Conservation (phyloP, 768 basidiomycete species). For the Chalciporus pseudorubinellus region DNA sequence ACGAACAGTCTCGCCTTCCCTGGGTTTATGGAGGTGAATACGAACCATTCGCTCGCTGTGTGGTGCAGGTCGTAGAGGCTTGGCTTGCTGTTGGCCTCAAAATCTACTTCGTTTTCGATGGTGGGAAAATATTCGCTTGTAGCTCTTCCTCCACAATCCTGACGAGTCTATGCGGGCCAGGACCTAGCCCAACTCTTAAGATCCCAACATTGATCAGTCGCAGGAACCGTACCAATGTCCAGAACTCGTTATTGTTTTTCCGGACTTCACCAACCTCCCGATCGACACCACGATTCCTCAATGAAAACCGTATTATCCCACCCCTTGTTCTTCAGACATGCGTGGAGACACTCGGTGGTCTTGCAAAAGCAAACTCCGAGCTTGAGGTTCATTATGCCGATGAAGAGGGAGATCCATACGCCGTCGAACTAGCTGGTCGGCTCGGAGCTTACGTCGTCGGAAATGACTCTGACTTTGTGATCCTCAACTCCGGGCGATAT, state of each 20-base stretch:
- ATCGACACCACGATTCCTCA: constrained; percentile 61
- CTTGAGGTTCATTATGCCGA: constrained; percentile 71
- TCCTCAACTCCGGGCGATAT: constrained; percentile 75
- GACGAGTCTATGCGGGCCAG: constrained; percentile 36
- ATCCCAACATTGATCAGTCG: constrained; percentile 65
- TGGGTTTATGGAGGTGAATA: constrained; percentile 92
- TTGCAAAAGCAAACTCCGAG: constrained; percentile 34
- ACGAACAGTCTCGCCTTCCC: constrained; percentile 57
- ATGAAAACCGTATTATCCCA: constrained; percentile 72
- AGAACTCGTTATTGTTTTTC: constrained; percentile 72
- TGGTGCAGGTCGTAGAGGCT: constrained; percentile 52
- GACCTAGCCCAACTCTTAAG: constrained; percentile 69
- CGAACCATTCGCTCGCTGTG: constrained; percentile 46
- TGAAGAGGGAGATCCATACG: constrained; percentile 79
- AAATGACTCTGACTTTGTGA: constrained; percentile 80
- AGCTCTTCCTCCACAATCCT: constrained; percentile 2
- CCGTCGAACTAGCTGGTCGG: constrained; percentile 78
- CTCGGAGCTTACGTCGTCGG: constrained; percentile 73
- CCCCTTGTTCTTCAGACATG: constrained; percentile 61
- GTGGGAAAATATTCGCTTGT: constrained; percentile 39
- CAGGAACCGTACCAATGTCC: constrained; percentile 53
- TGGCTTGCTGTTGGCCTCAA: constrained; percentile 68
- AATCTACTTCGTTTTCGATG: constrained; percentile 80
- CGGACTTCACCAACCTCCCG: constrained; percentile 71
- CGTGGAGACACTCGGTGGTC: constrained; percentile 47